Percentiles rank a stretch among this genome's conserved stretches.
Conservation (phyloP, 225 moss, liverwort and hornwort species). For the Sphagnum contortum region DNA sequence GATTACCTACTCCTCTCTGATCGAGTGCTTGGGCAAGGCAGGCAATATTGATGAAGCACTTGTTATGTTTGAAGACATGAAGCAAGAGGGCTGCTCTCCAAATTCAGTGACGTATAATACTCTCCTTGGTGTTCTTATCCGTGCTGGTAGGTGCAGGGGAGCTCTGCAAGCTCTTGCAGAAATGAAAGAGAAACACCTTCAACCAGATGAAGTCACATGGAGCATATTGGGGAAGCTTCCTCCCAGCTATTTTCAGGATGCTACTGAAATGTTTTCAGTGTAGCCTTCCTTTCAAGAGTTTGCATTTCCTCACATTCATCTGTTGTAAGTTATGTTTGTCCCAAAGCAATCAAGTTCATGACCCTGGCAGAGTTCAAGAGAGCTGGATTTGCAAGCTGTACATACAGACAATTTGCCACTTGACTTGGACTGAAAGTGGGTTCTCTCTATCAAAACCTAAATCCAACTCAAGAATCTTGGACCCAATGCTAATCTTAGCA, state of each 20-base stretch:
- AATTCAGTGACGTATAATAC: slow-evolving; percentile 56
- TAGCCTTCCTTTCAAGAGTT: not conserved
- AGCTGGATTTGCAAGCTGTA: too few relatives aligned
- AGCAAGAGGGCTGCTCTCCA: slow-evolving; percentile 43
- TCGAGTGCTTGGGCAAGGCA: slow-evolving; percentile 71
- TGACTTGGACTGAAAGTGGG: too few relatives aligned
- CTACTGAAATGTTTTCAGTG: slow-evolving; percentile 21
- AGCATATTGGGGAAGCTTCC: slow-evolving; percentile 30
- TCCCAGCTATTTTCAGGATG: slow-evolving; percentile 22
- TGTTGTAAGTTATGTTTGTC: too few relatives aligned
- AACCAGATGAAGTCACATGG: slow-evolving; percentile 24
- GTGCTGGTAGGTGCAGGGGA: slow-evolving; percentile 34
- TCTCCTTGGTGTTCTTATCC: slow-evolving; percentile 44
- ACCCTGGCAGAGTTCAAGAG: too few relatives aligned
- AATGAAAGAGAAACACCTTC: slow-evolving; percentile 34
- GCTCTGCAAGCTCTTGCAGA: slow-evolving; percentile 43
- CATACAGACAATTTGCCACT: too few relatives aligned
- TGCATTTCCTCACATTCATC: too few relatives aligned
- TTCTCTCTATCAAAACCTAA: too few relatives aligned
- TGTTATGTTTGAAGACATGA: slow-evolving; percentile 58
- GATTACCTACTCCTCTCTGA: slow-evolving; percentile 67
- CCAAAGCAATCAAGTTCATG: too few relatives aligned
- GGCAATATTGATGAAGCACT: slow-evolving; percentile 55
- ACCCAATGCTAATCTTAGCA: too few relatives aligned
- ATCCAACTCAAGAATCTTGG: too few relatives aligned